Evolutionary conservation across 78 protist genomes (phyloP), one percentile per base, ranked within the genome.

Genomic region (Chrysochromulina tobinii): DNA sequence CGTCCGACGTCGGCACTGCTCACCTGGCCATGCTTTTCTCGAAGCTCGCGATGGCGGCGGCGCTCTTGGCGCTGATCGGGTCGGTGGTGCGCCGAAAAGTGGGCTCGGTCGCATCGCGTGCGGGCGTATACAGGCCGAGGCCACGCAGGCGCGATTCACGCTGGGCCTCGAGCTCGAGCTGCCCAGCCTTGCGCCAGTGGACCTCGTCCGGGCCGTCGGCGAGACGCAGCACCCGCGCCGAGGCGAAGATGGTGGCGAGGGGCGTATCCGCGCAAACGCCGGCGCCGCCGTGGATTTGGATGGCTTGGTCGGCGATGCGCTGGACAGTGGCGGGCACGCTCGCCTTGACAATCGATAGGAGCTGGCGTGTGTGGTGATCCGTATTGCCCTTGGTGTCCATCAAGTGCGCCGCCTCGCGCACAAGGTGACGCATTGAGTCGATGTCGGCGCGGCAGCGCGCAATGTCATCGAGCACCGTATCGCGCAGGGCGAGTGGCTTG

Each of bases 151-250:
- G 38, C 38, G 38, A 38, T 38, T 38, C 38, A 38, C 38, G 38
- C 64, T 59, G 64, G 12, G 12, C 12, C 64, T 59, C 12, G 64
- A 59, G 64, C 64, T 59, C 64, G 64, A 59, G 7, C 64, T 59
- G 7, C 12, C 23, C 64, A 7, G 64, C 12, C 12, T 7, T 59
- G 64, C 7, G 64, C 64, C 7, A 59, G 64, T 59, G 64, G 7
- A 90, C 96, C 85, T 91, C 95, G 89, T 94, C 96, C 3, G 97
- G 97, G 7, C 97, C 97, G 68, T 96, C 97, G 21, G 97, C 97
- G 25, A 95, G 1, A 25, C 96, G 94, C 58, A 96, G 93, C 5
- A 89, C 58, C 38, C 97, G 94, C 11, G 91, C 90, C 18, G 59
- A 48, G 6, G 69, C 59, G 73, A 38, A 93, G 17, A 53, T 15